A percentile compares a stretch with the other conserved stretches of the same genome.
Conservation (phyloP, 495 filamentous ascomycete genomes). For the Glonium stellatum region DNA sequence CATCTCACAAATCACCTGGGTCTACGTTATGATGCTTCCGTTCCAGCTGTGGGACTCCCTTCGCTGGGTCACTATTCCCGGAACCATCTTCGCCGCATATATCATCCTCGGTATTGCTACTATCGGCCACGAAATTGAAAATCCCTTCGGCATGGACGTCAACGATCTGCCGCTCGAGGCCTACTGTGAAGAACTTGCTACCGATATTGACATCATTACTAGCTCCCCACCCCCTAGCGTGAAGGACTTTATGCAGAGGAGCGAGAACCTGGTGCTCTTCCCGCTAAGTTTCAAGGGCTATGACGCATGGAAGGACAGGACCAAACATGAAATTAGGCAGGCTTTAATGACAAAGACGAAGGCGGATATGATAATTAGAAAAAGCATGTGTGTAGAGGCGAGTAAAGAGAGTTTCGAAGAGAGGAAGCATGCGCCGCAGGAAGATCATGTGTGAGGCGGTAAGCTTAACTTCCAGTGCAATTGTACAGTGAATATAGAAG, state of each 20-base stretch:
- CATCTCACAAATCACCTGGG: constrained; percentile 83
- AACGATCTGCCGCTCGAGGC: constrained; percentile 79
- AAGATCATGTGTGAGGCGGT: neutral
- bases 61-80: constrained; percentile 77
- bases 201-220: constrained; percentile 70
- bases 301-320: constrained; percentile 54
- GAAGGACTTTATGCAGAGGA: constrained; percentile 51
- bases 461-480: too few species aligned
- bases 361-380: constrained; percentile 20
- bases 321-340: constrained; percentile 52
- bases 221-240: constrained; percentile 48
- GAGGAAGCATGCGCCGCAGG: neutral
- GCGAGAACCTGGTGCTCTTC: constrained; percentile 61
- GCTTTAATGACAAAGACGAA: constrained; percentile 39
- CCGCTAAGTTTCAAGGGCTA: constrained; percentile 57
- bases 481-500: too few species aligned
- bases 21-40: constrained; percentile 76
- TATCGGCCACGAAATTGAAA: constrained; percentile 70
- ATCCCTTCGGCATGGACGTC: constrained; percentile 86
- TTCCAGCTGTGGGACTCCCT: constrained; percentile 68
- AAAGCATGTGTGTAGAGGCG: constrained; percentile 9
- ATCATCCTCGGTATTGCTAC: constrained; percentile 78
- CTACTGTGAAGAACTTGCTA: constrained; percentile 66
- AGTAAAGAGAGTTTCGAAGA: neutral
- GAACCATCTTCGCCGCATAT: constrained; percentile 66